Percentiles rank a stretch among this genome's conserved stretches.
Evolutionary conservation across 805 yeast genomes (phyloP).

Genomic region (Ogataea haglerorum): DNA sequence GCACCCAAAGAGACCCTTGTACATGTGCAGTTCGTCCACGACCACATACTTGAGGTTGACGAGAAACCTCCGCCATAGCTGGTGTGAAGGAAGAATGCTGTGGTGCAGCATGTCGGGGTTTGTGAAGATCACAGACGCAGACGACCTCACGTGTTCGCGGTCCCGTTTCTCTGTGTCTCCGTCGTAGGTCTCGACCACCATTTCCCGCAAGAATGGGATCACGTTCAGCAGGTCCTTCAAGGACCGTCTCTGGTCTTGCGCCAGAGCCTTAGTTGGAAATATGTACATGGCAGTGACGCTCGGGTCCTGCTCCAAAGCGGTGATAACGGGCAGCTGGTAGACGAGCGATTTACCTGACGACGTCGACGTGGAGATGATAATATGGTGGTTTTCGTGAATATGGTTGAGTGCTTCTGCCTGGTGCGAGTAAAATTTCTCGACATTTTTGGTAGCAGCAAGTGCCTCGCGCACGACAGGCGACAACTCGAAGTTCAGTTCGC

Average conservation of each 20-base stretch:
- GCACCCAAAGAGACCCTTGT: conserved; percentile 88
- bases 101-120: conserved; percentile 94
- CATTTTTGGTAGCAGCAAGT: conserved; percentile 44
- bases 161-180: conserved; percentile 78
- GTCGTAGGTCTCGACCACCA: conserved; percentile 77
- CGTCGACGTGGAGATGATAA: conserved; percentile 90
- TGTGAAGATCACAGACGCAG: conserved; percentile 80
- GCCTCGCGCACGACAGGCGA: conserved; percentile 53
- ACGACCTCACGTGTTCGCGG: conserved; percentile 52
- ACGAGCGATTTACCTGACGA: conserved; percentile 94
- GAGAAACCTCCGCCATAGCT: conserved; percentile 72
- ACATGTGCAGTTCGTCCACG: conserved; percentile 83
- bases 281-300: conserved; percentile 73
- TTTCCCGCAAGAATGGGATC: conserved; percentile 43
- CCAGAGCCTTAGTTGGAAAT: conserved; percentile 96
- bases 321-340: conserved; percentile 81
- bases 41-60: conserved; percentile 64
- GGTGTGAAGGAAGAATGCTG: conserved; percentile 75
- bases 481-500: conserved; percentile 40
- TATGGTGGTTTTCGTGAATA: conserved; percentile 54
- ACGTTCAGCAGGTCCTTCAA: conserved; percentile 52
- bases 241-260: conserved; percentile 94
- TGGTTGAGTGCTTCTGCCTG: conserved; percentile 76
- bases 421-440: conserved; percentile 65
- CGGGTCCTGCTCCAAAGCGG: conserved; percentile 39